These are phyloP conservation scores for Volutella citrinella DNA, from an alignment of 2,329 filamentous ascomycete genomes.

Conservation along the genomic window DNA sequence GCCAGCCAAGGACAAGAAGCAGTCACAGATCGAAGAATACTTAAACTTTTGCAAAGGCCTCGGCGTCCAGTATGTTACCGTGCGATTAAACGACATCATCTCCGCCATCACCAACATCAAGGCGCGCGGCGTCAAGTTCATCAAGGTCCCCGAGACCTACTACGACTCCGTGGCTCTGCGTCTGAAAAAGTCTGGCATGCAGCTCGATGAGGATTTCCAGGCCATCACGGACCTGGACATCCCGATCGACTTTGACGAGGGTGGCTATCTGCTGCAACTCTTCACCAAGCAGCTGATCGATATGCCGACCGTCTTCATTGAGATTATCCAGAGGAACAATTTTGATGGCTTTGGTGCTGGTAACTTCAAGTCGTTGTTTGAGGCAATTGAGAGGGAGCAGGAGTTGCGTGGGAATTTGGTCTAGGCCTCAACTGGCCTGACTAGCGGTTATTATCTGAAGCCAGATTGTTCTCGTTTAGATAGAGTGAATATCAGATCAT, in stretches of 20 bases:
- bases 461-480: no score
- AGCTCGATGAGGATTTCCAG: slow-evolving; percentile 76
- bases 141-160: slow-evolving; percentile 82
- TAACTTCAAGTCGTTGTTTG: slow-evolving; percentile 93
- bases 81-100: slow-evolving; percentile 82
- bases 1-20: slow-evolving; percentile 84
- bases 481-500: no score
- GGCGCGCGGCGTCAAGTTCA: slow-evolving; percentile 89
- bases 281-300: slow-evolving; percentile 91
- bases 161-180: slow-evolving; percentile 74
- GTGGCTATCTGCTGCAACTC: slow-evolving; percentile 74
- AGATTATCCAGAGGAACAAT: slow-evolving; percentile 90
- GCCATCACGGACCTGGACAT: slow-evolving; percentile 76
- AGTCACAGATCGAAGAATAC: slow-evolving; percentile 92
- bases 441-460: no score
- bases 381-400: slow-evolving; percentile 94
- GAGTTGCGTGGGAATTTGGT: slow-evolving; percentile 79
- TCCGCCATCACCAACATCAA: slow-evolving; percentile 72
- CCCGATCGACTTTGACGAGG: slow-evolving; percentile 92
- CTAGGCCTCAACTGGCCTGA: no score
- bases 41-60: slow-evolving; percentile 86
- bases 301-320: slow-evolving; percentile 90
- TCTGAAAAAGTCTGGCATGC: slow-evolving; percentile 61
- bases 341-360: slow-evolving; percentile 92
- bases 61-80: slow-evolving; percentile 90